Conservation (phyloP, 1,139 yeast species). For the Geotrichum klebahnii region DNA sequence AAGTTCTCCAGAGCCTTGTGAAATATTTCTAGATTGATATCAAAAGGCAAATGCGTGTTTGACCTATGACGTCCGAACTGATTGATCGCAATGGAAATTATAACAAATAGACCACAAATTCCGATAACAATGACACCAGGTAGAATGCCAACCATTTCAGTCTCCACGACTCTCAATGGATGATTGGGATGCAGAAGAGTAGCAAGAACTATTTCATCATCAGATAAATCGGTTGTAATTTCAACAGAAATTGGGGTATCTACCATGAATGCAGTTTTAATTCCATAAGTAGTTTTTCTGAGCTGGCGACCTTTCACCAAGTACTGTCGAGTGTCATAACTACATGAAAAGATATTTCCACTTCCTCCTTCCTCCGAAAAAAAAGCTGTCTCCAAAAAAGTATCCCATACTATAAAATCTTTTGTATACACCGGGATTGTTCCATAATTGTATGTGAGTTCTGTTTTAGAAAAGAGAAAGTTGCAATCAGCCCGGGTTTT, state of each 20-base stretch:
- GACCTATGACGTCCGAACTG: background rate
- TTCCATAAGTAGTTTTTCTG: background rate
- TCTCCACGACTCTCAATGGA: background rate
- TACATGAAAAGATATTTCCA: slow-evolving; percentile 6
- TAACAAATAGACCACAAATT: background rate
- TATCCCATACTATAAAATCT: background rate
- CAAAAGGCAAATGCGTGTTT: background rate
- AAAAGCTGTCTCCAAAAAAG: background rate
- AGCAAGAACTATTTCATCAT: slow-evolving; percentile 9
- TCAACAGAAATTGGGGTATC: background rate
- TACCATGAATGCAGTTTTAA: background rate
- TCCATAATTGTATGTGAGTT: slow-evolving; percentile 3
- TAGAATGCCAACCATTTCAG: slow-evolving; percentile 8
- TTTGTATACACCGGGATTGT: slow-evolving; percentile 6
- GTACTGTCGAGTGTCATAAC: slow-evolving; percentile 12
- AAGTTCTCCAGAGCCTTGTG: slow-evolving; percentile 7
- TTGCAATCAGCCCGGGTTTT: background rate
- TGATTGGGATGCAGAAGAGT: background rate
- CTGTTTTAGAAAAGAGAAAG: slow-evolving; percentile 4
- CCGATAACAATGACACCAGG: slow-evolving; percentile 6
- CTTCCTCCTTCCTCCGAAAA: background rate
- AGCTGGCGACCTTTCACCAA: background rate
- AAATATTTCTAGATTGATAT: slow-evolving; percentile 6
- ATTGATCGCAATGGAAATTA: background rate
- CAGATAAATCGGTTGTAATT: background rate